Conservation (phyloP, 805 yeast species). For the Metschnikowia amazonensis region DNA sequence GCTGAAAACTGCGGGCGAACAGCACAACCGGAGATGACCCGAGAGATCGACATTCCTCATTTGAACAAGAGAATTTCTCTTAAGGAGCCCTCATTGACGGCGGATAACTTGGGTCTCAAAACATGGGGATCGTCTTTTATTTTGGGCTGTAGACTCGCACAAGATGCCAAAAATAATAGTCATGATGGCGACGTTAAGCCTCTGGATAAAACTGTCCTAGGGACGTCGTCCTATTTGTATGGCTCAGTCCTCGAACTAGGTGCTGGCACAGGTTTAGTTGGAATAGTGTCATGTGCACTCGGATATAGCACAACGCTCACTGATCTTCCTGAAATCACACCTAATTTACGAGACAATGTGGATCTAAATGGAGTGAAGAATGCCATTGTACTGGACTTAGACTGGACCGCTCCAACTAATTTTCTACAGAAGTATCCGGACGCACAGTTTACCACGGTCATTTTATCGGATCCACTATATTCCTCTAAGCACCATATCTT, state of each 20-base stretch:
- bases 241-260: constrained; percentile 70
- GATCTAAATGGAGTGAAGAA: constrained; percentile 41
- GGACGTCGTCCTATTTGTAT: constrained; percentile 15
- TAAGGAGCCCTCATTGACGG: constrained; percentile 80
- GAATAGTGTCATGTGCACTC: constrained; percentile 59
- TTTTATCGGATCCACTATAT: constrained; percentile 87
- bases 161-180: constrained; percentile 5
- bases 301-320: constrained; percentile 58
- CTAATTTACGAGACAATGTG: constrained; percentile 61
- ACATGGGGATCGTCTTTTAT: constrained; percentile 94
- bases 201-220: background rate
- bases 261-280: constrained; percentile 90
- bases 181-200: background rate
- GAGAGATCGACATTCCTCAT: constrained; percentile 45
- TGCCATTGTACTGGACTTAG: constrained; percentile 51
- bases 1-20: constrained; percentile 83
- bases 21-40: constrained; percentile 66
- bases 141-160: constrained; percentile 52
- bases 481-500: constrained; percentile 75
- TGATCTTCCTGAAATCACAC: constrained; percentile 74
- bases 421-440: constrained; percentile 25
- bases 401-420: constrained; percentile 68
- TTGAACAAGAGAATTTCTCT: constrained; percentile 32
- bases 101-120: constrained; percentile 83
- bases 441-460: constrained; percentile 52